Conservation (phyloP, 768 basidiomycete species). For the Piloderma croceum region DNA sequence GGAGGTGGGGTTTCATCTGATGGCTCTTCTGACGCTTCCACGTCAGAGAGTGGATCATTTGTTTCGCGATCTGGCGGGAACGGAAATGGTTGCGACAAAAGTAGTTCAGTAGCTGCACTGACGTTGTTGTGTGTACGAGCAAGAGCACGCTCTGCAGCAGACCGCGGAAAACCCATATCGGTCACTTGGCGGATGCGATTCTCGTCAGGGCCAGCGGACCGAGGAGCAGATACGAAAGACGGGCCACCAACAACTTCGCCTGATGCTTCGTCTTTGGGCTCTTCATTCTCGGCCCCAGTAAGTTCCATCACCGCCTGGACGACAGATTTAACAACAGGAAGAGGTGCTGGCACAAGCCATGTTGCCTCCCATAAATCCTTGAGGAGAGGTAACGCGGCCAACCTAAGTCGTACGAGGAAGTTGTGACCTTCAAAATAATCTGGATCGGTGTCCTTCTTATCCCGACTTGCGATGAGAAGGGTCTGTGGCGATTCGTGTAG, state of each 20-base stretch:
- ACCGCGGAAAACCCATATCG: conserved; percentile 97
- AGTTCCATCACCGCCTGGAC: conserved; percentile 78
- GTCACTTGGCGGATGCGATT: conserved; percentile 73
- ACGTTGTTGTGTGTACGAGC: conserved; percentile 84
- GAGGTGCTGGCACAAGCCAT: conserved; percentile 76
- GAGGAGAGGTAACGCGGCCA: conserved; percentile 61
- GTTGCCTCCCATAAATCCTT: conserved; percentile 71
- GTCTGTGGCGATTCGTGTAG: conserved; percentile 87
- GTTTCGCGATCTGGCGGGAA: conserved; percentile 63
- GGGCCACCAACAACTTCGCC: conserved; percentile 26
- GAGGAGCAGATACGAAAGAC: conserved; percentile 23
- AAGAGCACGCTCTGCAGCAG: conserved; percentile 80
- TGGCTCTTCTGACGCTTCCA: conserved; percentile 7
- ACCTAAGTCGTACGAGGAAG: conserved; percentile 78
- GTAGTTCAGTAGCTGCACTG: conserved; percentile 79
- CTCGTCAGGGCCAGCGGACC: conserved; percentile 59
- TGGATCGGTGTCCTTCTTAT: conserved; percentile 71
- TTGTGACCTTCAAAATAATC: conserved; percentile 84
- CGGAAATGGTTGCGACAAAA: conserved; percentile 78
- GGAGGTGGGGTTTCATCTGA: conserved; percentile 6
- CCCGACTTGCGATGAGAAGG: conserved; percentile 58
- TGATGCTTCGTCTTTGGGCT: conserved; percentile 43
- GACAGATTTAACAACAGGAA: conserved; percentile 68
- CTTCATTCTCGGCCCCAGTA: conserved; percentile 77
- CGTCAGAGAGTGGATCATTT: conserved; percentile 24